A percentile compares a stretch with the other conserved stretches of the same genome.
phyloP scores from a whole-genome alignment of 2,329 filamentous ascomycete species.

The Samsoniella hepiali region DNA sequence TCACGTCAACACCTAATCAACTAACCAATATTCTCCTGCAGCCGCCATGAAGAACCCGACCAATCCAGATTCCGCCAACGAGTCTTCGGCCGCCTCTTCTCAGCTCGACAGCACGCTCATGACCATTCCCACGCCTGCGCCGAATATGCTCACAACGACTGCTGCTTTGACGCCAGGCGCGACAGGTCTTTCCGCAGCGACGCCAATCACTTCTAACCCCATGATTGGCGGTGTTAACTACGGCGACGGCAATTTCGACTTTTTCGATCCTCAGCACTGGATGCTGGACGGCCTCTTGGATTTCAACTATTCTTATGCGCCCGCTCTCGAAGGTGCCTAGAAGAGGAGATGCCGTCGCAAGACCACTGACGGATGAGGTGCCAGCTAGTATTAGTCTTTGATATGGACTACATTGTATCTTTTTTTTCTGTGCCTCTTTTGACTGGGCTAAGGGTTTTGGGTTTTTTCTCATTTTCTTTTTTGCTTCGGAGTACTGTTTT shows the following conservation, averaged over 20 bases:
- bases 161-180: slow-evolving; percentile 52
- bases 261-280: slow-evolving; percentile 92
- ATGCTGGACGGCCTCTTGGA: slow-evolving; percentile 83
- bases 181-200: slow-evolving; percentile 40
- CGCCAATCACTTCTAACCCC: slow-evolving; percentile 39
- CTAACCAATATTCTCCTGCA: slow-evolving; percentile 10
- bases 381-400: not conserved
- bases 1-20: not conserved
- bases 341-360: not conserved
- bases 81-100: slow-evolving; percentile 67
- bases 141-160: slow-evolving; percentile 46
- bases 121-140: slow-evolving; percentile 37
- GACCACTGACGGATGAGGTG: not conserved
- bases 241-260: slow-evolving; percentile 71
- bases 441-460: not conserved
- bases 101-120: slow-evolving; percentile 61
- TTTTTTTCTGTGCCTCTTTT: not conserved
- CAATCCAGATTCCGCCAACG: slow-evolving; percentile 73
- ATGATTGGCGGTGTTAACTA: slow-evolving; percentile 55
- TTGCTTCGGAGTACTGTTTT: slow-evolving; percentile 10
- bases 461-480: not conserved
- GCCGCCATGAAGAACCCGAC: slow-evolving; percentile 79
- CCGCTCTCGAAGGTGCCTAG: slow-evolving; percentile 52
- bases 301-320: slow-evolving; percentile 66
- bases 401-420: not conserved